These are phyloP conservation scores for Boletus reticuloceps DNA, from an alignment of 768 basidiomycete genomes.

Conservation along the genomic window DNA sequence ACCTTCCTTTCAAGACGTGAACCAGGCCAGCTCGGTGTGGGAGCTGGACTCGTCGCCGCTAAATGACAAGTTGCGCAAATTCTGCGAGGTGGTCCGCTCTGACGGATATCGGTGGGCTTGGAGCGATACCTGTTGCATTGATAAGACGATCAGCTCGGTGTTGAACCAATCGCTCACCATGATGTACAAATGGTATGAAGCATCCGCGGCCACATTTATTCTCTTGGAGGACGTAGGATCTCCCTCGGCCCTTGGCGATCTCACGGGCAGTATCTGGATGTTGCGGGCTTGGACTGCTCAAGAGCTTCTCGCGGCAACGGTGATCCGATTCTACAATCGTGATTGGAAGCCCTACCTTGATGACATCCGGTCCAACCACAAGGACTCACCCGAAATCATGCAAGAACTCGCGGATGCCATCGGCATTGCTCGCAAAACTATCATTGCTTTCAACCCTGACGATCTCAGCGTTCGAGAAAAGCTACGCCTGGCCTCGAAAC, in stretches of 20 bases:
- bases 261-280: slow-evolving; percentile 6
- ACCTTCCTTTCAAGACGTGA: slow-evolving; percentile 8
- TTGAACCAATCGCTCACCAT: slow-evolving; percentile 6
- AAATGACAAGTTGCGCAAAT: slow-evolving; percentile 5
- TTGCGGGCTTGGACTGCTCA: slow-evolving; percentile 13
- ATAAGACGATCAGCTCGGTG: slow-evolving; percentile 7
- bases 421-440: neutral
- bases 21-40: neutral
- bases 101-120: slow-evolving; percentile 16
- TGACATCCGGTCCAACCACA: slow-evolving; percentile 4
- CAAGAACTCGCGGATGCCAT: slow-evolving; percentile 8
- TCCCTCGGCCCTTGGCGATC: neutral
- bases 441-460: slow-evolving; percentile 2
- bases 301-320: slow-evolving; percentile 11
- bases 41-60: neutral
- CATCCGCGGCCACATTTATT: slow-evolving; percentile 1
- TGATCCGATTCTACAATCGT: slow-evolving; percentile 7
- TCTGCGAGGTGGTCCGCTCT: slow-evolving; percentile 4
- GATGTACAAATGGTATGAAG: slow-evolving; percentile 16
- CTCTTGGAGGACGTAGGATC: neutral
- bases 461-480: slow-evolving; percentile 8
- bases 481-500: slow-evolving; percentile 10
- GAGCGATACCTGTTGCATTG: slow-evolving; percentile 13
- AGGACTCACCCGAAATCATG: slow-evolving; percentile 7
- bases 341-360: slow-evolving; percentile 12